Conservation (phyloP, 805 yeast species). For the Saturnispora galanensis region DNA sequence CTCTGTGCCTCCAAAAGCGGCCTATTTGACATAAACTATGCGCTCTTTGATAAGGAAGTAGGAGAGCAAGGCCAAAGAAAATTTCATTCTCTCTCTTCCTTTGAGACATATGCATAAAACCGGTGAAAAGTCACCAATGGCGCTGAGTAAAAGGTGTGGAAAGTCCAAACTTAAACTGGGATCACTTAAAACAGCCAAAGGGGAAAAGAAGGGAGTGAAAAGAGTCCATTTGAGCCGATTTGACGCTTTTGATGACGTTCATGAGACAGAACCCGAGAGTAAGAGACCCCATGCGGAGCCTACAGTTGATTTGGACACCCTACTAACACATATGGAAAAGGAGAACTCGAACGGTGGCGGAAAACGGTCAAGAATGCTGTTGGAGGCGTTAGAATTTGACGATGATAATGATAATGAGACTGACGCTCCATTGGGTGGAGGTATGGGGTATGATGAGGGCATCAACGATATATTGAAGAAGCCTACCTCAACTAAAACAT, state of each 20-base stretch:
- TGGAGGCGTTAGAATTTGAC: not conserved
- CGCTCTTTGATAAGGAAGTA: too few relatives aligned
- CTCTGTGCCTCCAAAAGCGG: not conserved
- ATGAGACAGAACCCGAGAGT: not conserved
- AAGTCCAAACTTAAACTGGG: slow-evolving; percentile 3
- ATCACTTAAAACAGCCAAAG: slow-evolving; percentile 3
- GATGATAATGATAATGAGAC: slow-evolving; percentile 20
- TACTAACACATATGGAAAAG: slow-evolving; percentile 8
- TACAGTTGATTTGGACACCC: slow-evolving; percentile 10
- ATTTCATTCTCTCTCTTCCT: too few relatives aligned
- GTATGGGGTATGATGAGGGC: too few relatives aligned
- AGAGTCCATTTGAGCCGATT: not conserved
- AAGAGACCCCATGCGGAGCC: not conserved
- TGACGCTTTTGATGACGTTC: not conserved
- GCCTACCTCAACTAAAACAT: slow-evolving; percentile 37
- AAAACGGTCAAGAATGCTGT: not conserved
- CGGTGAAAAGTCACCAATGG: too few relatives aligned
- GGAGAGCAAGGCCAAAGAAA: too few relatives aligned
- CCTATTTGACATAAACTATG: not conserved
- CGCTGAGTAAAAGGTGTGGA: not conserved
- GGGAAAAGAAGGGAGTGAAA: not conserved
- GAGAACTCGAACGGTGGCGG: not conserved
- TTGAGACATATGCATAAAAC: too few relatives aligned
- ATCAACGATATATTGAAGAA: slow-evolving; percentile 29
- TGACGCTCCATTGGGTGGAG: slow-evolving; percentile 27